Evolutionary conservation across 176 grass and related monocot species (phyloP), one percentile per base, ranked within the genome.

Genomic region (Zoysia japonica): DNA sequence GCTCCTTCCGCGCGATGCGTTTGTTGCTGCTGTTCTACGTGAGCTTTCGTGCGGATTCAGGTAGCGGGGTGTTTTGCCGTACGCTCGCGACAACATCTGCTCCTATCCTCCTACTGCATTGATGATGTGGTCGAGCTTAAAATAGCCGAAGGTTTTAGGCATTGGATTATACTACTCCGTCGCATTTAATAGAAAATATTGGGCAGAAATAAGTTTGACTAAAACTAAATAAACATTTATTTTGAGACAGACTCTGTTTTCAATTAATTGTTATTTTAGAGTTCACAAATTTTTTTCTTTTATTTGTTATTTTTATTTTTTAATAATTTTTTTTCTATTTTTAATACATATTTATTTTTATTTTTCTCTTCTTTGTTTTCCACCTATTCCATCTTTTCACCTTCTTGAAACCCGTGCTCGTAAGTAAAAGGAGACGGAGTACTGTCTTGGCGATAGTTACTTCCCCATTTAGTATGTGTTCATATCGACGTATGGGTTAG

Each of bases 101-200:
- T 10, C 54, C 28, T 28, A 13, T 55, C 28, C 28, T 28, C 28
- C 28, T 28, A 28, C 28, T 28, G 28, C 28, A 28, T 28, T 0
- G 28, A 28, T 62, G 40, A 80, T 80, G 41, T 52, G 74, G 3
- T 73, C 14, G 45, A 7, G 61, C 20, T 59, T 35, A 8, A 75
- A 53, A 56, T 70, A 20, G 61, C 67, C 72, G 48, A 80, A 80
- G 28, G 47, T 80, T 70, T 43, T 76, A 68, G 63, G 47, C 56
- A 36, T 13, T 54, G 59, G 16, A 73, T 36, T 74, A 47, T 47
- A 28, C 28, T 28, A 28, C 28, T 28, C 28, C 28, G 28, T 28
- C 28, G n/a, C n/a, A 28, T 28, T 28, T 28, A 28, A 28, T 28
- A 28, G 0, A 28, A 28, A 28, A 0, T 0, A 28, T 28, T 28